These are phyloP conservation scores for Macrotyloma uniflorum DNA, from an alignment of 306 rosid genomes.

Conservation along the genomic window DNA sequence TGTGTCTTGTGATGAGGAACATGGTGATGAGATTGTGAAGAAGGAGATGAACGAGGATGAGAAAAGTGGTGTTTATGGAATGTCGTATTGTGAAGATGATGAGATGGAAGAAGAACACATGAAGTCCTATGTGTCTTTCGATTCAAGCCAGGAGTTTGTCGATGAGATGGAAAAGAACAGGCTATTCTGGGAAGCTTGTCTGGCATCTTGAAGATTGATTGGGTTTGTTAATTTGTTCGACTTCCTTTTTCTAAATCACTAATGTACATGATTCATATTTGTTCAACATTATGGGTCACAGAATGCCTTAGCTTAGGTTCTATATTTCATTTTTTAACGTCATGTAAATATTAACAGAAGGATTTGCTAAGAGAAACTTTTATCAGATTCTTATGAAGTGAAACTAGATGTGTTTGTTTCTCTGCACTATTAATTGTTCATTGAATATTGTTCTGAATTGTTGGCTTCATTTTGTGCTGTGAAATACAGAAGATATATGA, in stretches of 20 bases:
- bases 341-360: constrained; percentile 8
- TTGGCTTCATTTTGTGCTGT: neutral
- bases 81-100: constrained; percentile 41
- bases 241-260: neutral
- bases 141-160: constrained; percentile 55
- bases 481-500: neutral
- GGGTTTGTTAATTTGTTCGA: neutral
- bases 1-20: constrained; percentile 7
- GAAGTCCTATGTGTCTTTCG: constrained; percentile 57
- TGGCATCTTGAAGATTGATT: constrained; percentile 71
- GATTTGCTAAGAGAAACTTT: neutral
- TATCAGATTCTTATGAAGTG: neutral
- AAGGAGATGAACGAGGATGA: constrained; percentile 13
- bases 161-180: constrained; percentile 83
- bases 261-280: neutral
- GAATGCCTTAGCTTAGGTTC: too few relatives aligned
- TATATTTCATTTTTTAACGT: neutral
- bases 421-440: neutral
- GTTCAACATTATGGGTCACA: neutral
- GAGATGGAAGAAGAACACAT: constrained; percentile 38
- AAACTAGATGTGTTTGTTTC: neutral
- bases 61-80: constrained; percentile 35
- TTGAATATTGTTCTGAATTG: neutral
- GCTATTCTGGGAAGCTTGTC: constrained; percentile 92
- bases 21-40: neutral